Evolutionary conservation across 805 yeast genomes (phyloP), one percentile per base, ranked within the genome.

Genomic region (Candida sanyiensis): DNA sequence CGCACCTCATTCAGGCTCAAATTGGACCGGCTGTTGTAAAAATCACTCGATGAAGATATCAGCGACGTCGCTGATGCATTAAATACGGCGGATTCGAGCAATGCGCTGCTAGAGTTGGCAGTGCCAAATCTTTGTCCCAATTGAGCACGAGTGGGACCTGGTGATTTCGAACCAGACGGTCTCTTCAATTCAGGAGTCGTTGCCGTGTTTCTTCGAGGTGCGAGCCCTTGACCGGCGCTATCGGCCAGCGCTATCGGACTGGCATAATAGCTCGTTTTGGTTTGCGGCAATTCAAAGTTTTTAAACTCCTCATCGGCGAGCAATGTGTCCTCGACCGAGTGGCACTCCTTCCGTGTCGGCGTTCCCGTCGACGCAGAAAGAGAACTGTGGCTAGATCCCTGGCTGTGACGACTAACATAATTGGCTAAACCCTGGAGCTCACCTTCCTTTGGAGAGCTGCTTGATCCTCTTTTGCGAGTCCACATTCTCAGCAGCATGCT

Each of bases 301-400:
- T 45, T 34, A 27, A 53, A 49, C 22, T 50, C 51, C 26, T 37
- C 36, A 28, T 53, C 58, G 2, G 56, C 56, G 3, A 40, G 18
- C 3, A 53, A 31, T 9, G 58, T 53, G 12, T 53, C 58, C 27
- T 53, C 56, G 1, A 53, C 49, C 3, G 42, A 33, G 33, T 49
- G 54, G 23, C 55, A 51, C 28, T 38, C 43, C 28, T 21, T 50
- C 15, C 35, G 48, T 3, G 39, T 18, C 5, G 56, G 49, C 11
- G 16, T 36, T 3, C 12, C 5, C 24, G 25, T 9, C n/a, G 37
- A 16, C 25, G 43, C 27, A n/a, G 21, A 8, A 6, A 38, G 27
- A 38, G 30, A 7, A 43, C 22, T 6, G 42, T 29, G 5, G n/a
- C n/a, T n/a, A n/a, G n/a, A n/a, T n/a, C n/a, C n/a, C n/a, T n/a